These are phyloP conservation scores for Tolypocladium cylindrosporum DNA, from an alignment of 2,329 filamentous ascomycete genomes.

Conservation along the genomic window DNA sequence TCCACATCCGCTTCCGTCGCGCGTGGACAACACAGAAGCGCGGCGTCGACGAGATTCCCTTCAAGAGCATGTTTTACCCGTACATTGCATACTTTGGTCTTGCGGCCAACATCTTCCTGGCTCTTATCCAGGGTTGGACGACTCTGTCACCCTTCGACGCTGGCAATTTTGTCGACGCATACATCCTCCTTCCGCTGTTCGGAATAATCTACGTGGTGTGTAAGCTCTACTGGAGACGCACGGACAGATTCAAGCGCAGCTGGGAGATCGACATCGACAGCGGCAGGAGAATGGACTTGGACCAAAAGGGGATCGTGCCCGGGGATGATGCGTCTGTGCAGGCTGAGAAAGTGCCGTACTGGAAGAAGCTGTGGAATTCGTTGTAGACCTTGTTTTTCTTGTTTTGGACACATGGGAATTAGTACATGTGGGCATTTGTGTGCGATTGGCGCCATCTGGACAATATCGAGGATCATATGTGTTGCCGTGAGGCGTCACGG, in stretches of 20 bases:
- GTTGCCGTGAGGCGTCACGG: background rate
- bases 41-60: slow-evolving; percentile 42
- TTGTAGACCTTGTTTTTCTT: slow-evolving; percentile 19
- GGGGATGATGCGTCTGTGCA: slow-evolving; percentile 19
- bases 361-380: slow-evolving; percentile 31
- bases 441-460: background rate
- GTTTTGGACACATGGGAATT: background rate
- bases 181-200: slow-evolving; percentile 51
- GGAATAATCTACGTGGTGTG: slow-evolving; percentile 44
- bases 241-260: slow-evolving; percentile 38
- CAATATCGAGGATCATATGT: background rate
- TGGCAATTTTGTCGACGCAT: slow-evolving; percentile 52
- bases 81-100: slow-evolving; percentile 51
- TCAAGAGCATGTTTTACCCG: slow-evolving; percentile 43
- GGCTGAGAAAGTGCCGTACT: slow-evolving; percentile 23
- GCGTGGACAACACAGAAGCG: slow-evolving; percentile 53
- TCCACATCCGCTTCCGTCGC: slow-evolving; percentile 60
- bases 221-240: slow-evolving; percentile 40
- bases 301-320: slow-evolving; percentile 24
- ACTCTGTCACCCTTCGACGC: slow-evolving; percentile 47
- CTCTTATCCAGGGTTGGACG: slow-evolving; percentile 52
- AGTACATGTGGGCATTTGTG: background rate
- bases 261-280: slow-evolving; percentile 47
- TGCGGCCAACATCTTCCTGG: slow-evolving; percentile 46
- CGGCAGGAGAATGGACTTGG: slow-evolving; percentile 44